Evolutionary conservation across 2,329 filamentous ascomycete genomes (phyloP).

Genomic region (Podosphaera xanthii): DNA sequence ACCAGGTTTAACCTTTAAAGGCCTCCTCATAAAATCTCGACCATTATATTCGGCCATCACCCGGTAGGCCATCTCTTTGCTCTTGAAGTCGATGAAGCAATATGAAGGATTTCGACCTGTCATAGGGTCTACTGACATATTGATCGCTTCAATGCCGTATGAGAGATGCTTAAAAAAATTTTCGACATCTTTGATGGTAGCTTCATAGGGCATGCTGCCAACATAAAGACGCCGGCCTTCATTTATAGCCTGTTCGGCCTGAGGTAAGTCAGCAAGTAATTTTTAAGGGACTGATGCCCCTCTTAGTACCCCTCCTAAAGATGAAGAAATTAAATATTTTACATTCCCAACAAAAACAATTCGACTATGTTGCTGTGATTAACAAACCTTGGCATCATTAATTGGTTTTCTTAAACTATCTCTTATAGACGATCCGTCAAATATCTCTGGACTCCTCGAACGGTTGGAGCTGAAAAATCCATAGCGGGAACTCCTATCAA

Average conservation of each 20-base stretch:
- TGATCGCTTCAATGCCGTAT: constrained; percentile 29
- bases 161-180: constrained; percentile 22
- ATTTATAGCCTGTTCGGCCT: constrained; percentile 9
- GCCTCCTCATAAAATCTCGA: constrained; percentile 29
- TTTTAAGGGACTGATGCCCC: not conserved
- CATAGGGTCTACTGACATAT: constrained; percentile 46
- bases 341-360: not conserved
- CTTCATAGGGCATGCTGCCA: constrained; percentile 30
- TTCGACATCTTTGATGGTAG: constrained; percentile 26
- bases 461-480: not conserved
- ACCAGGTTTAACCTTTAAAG: constrained; percentile 41
- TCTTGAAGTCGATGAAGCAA: constrained; percentile 47
- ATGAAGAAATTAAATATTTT: not conserved
- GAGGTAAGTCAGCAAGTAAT: not conserved
- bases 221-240: constrained; percentile 23
- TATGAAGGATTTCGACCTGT: constrained; percentile 48
- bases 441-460: not conserved
- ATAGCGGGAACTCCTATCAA: not conserved
- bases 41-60: constrained; percentile 35
- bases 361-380: not conserved
- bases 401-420: constrained; percentile 5
- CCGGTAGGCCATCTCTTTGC: constrained; percentile 29
- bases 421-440: not conserved
- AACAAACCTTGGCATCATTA: constrained; percentile 4
- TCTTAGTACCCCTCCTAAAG: too few relatives aligned